Evolutionary conservation across 805 yeast genomes (phyloP).

Genomic region (Nakazawaea ernobii): DNA sequence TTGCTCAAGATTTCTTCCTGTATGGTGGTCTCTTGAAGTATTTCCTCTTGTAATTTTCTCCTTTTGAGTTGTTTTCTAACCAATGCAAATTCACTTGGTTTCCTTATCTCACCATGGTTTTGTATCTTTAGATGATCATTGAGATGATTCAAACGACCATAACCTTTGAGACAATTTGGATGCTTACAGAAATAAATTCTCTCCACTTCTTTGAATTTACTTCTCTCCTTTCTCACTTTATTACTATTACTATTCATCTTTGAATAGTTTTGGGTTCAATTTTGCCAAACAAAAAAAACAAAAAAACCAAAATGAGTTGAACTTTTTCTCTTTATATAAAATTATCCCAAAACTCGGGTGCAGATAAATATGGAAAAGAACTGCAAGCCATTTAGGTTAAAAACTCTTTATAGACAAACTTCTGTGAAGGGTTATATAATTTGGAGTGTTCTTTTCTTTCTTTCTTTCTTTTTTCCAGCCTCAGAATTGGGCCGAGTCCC

Average conservation of each 20-base stretch:
- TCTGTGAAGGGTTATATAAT: no score
- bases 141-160: constrained; percentile 9
- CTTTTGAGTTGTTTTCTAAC: constrained; percentile 4
- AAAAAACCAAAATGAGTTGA: not conserved
- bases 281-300: not conserved
- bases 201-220: constrained; percentile 8
- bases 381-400: no score
- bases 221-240: constrained; percentile 4
- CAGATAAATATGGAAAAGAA: no score
- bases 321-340: no score
- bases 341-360: no score
- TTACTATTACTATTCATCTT: not conserved
- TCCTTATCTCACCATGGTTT: constrained; percentile 8
- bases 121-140: constrained; percentile 8
- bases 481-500: no score
- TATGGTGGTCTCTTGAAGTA: constrained; percentile 1
- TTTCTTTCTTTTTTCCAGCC: no score
- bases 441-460: no score
- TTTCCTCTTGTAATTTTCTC: constrained; percentile 7
- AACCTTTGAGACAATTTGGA: constrained; percentile 5
- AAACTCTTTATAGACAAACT: no score
- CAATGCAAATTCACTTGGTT: constrained; percentile 9
- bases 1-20: no score
- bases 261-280: no score
- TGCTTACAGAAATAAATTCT: constrained; percentile 6